Conservation (phyloP, 768 basidiomycete species). For the Russula ochroleuca region DNA sequence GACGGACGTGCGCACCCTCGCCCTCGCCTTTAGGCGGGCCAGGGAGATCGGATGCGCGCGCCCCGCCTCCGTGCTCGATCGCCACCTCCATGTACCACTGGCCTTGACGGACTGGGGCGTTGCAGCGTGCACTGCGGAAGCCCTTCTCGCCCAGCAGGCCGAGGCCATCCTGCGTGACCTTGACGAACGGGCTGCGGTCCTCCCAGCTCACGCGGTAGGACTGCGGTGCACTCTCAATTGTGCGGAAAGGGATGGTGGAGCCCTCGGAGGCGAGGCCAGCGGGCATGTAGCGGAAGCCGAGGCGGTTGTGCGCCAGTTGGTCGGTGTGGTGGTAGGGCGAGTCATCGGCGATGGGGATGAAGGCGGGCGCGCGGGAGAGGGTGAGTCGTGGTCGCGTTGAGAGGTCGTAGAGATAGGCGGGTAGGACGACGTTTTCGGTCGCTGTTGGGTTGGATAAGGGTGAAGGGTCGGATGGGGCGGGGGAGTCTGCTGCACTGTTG, state of each 20-base stretch:
- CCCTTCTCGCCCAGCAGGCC: slow-evolving; percentile 79
- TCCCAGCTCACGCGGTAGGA: slow-evolving; percentile 82
- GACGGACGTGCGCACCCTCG: slow-evolving; percentile 77
- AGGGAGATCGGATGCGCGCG: slow-evolving; percentile 45
- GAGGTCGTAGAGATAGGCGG: slow-evolving; percentile 59
- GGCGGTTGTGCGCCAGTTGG: slow-evolving; percentile 64
- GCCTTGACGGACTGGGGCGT: slow-evolving; percentile 84
- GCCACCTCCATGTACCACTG: slow-evolving; percentile 93
- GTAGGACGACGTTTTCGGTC: slow-evolving; percentile 49
- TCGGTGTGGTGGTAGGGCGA: slow-evolving; percentile 66
- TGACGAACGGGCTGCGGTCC: slow-evolving; percentile 78
- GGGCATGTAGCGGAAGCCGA: slow-evolving; percentile 76
- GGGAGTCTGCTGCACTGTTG: slow-evolving; percentile 33
- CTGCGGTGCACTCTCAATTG: slow-evolving; percentile 74
- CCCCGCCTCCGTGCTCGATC: slow-evolving; percentile 70
- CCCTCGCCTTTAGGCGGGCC: slow-evolving; percentile 45
- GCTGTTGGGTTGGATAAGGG: slow-evolving; percentile 32
- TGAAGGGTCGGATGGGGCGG: slow-evolving; percentile 35
- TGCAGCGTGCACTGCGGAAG: slow-evolving; percentile 85
- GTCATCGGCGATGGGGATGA: slow-evolving; percentile 53
- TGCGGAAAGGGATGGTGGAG: slow-evolving; percentile 59
- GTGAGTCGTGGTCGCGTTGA: slow-evolving; percentile 64
- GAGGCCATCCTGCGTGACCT: slow-evolving; percentile 73
- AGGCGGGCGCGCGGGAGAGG: slow-evolving; percentile 69
- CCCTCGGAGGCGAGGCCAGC: slow-evolving; percentile 67